These are phyloP conservation scores for Lophium mytilinum DNA, from an alignment of 495 filamentous ascomycete genomes.

Conservation along the genomic window DNA sequence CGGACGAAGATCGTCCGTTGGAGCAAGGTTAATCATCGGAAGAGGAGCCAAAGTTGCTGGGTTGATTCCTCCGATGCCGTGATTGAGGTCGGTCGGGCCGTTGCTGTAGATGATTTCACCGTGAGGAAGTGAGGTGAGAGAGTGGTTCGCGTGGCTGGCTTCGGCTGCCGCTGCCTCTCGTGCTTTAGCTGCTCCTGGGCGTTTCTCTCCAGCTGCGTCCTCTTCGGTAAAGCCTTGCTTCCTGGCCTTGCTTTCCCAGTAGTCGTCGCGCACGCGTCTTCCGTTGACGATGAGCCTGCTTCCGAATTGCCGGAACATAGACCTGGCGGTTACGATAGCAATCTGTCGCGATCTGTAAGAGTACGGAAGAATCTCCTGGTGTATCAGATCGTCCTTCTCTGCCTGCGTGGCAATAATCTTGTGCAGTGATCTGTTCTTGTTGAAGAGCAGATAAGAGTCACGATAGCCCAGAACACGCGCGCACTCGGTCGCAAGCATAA, in stretches of 20 bases:
- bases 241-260: constrained; percentile 93
- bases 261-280: constrained; percentile 88
- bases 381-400: constrained; percentile 94
- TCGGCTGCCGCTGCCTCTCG: constrained; percentile 69
- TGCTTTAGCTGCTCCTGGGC: constrained; percentile 82
- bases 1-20: constrained; percentile 67
- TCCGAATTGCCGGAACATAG: constrained; percentile 99
- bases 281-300: constrained; percentile 86
- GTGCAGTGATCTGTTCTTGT: constrained; percentile 94
- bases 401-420: constrained; percentile 97
- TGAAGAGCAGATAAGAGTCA: constrained; percentile 96
- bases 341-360: constrained; percentile 97
- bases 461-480: constrained; percentile 89
- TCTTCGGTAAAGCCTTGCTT: constrained; percentile 99
- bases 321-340: constrained; percentile 95
- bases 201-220: constrained; percentile 91
- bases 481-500: constrained; percentile 98
- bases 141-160: constrained; percentile 37
- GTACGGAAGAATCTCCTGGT: constrained; percentile 91
- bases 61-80: constrained; percentile 37
- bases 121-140: constrained; percentile 52
- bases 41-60: constrained; percentile 58
- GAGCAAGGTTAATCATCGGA: constrained; percentile 75
- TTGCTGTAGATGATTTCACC: constrained; percentile 80
- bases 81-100: constrained; percentile 26